Evolutionary conservation across 352 stramenopile species (phyloP), one percentile per base, ranked within the genome.

Genomic region (Globisporangium polare): DNA sequence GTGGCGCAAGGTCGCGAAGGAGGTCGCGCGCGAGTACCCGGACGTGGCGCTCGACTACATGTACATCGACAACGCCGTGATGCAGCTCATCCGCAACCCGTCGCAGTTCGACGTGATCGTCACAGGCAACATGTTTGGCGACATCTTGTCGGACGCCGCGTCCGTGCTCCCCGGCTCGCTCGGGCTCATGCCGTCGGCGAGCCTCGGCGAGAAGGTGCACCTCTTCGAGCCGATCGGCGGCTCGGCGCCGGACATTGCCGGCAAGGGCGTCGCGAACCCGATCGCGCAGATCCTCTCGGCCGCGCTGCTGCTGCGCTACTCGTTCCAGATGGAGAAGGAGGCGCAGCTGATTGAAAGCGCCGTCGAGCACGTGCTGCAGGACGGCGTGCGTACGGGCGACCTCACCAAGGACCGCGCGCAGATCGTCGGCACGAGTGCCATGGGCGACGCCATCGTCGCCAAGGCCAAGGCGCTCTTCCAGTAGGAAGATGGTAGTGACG

Each of bases 21-120:
- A 96, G 54, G 71, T 95, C 33, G 72, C 90, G 18, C 83, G 89
- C 58, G 83, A 98, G 49, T 99, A 97, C 77, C 83, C 93, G 1
- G 81, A 98, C 27, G 90, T 99, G 10, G 77, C 96, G 68, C 77
- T 98, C 47, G 96, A 97, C 60, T 98, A 98, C 77, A 99, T 99
- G 96, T 92, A 99, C 81, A 96, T 99, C 49, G 97, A 99, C 76
- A 99, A 99, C 75, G 97, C 96, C 31, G 96, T 98, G 61, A 99
- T 99, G 96, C 94, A 99, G 75, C 71, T 99, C 33, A 99, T 99
- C 71, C 88, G 96, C 68, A 98, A 92, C 73, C 97, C 97, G 35
- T 98, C 97, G 63, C 96, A 99, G 82, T 99, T 99, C 68, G 97
- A 99, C 73, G 97, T 98, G 47, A 98, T 99, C 72, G 97, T 98